These are phyloP conservation scores for Sanghuangporus weigelae DNA, from an alignment of 1,284 basidiomycete genomes.

Conservation along the genomic window DNA sequence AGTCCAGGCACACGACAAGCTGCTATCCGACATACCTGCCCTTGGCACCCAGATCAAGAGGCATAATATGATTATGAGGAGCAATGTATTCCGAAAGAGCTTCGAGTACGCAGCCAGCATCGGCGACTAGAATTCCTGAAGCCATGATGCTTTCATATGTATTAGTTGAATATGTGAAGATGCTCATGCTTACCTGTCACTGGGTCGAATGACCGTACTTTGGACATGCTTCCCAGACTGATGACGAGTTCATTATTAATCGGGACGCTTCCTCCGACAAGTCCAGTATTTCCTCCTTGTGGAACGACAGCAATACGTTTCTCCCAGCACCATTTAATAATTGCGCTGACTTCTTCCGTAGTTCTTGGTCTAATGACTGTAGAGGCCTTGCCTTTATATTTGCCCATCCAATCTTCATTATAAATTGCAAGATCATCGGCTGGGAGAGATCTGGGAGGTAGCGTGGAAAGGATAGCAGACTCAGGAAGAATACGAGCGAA, in stretches of 20 bases:
- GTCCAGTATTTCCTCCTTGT: conserved; percentile 97
- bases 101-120: conserved; percentile 96
- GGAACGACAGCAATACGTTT: conserved; percentile 85
- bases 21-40: conserved; percentile 59
- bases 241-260: conserved; percentile 87
- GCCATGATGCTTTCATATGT: not conserved
- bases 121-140: conserved; percentile 67
- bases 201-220: conserved; percentile 88
- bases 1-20: not conserved
- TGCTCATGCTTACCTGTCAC: conserved; percentile 60
- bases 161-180: conserved; percentile 13
- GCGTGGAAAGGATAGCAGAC: conserved; percentile 59
- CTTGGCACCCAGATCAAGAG: conserved; percentile 96
- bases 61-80: conserved; percentile 93
- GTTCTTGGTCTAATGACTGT: conserved; percentile 89
- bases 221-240: conserved; percentile 78
- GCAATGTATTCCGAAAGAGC: conserved; percentile 83
- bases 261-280: conserved; percentile 96
- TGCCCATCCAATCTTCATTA: conserved; percentile 98
- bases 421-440: conserved; percentile 61
- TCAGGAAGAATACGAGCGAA: conserved; percentile 57
- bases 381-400: conserved; percentile 81
- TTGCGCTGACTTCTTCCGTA: conserved; percentile 82
- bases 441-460: conserved; percentile 39
- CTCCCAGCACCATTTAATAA: conserved; percentile 82